Conservation (phyloP, 108 stramenopile species). For the Bacterosira constricta region DNA sequence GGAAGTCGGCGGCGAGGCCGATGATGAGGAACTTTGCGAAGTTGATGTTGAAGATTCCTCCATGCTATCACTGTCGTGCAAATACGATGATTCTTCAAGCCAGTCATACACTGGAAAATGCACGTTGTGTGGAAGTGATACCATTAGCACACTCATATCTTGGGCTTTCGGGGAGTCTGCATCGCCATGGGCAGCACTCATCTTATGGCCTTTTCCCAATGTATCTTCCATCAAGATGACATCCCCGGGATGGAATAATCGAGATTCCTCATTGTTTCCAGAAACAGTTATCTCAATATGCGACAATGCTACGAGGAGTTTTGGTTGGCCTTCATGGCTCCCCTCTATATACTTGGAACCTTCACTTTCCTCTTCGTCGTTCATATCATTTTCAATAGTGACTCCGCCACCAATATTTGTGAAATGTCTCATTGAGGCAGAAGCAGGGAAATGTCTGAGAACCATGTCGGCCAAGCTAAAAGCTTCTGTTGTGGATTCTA, state of each 20-base stretch:
- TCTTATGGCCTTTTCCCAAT: conserved; percentile 52
- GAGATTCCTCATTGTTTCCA: conserved; percentile 44
- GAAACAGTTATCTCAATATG: conserved; percentile 48
- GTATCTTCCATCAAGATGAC: conserved; percentile 53
- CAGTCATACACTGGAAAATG: conserved; percentile 21
- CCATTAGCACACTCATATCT: conserved; percentile 44
- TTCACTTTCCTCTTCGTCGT: conserved; percentile 4
- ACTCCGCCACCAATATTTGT: conserved; percentile 48
- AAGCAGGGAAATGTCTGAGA: conserved; percentile 37
- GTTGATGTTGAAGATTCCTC: neutral
- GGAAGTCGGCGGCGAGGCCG: neutral
- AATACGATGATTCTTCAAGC: conserved; percentile 6
- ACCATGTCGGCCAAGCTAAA: conserved; percentile 36
- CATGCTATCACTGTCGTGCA: neutral
- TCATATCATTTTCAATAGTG: conserved; percentile 28
- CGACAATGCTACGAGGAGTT: conserved; percentile 33
- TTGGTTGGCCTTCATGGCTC: conserved; percentile 35
- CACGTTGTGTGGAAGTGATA: conserved; percentile 48
- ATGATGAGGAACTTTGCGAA: conserved; percentile 4
- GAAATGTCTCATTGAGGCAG: conserved; percentile 37
- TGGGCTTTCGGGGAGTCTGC: too few relatives aligned
- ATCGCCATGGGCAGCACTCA: conserved; percentile 39
- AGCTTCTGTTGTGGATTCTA: conserved; percentile 50
- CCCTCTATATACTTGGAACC: conserved; percentile 4
- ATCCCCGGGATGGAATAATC: conserved; percentile 41